Conservation (phyloP, 345 rosid species). For the Toxicodendron radicans region DNA sequence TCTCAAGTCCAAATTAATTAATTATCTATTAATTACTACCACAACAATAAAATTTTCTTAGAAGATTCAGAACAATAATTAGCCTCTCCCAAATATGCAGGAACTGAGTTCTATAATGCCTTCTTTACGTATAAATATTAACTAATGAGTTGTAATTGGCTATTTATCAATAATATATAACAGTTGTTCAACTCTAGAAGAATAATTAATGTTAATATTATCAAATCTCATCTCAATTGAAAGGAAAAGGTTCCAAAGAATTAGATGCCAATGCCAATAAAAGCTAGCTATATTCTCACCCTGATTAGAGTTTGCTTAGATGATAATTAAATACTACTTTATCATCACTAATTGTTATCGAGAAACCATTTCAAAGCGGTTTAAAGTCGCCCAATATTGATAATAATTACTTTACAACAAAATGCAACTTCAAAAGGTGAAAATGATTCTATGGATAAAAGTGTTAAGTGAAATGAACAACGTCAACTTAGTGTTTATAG, state of each 20-base stretch:
- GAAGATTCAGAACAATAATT: slow-evolving; percentile 21
- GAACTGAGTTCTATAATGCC: slow-evolving; percentile 24
- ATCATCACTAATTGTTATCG: background rate
- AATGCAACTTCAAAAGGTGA: background rate
- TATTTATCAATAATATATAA: background rate
- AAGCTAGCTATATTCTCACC: too few relatives aligned
- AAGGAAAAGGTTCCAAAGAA: slow-evolving; percentile 16
- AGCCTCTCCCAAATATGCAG: slow-evolving; percentile 38
- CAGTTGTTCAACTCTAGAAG: slow-evolving; percentile 7
- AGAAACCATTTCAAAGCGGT: background rate
- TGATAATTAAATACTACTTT: background rate
- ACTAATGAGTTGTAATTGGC: slow-evolving; percentile 16
- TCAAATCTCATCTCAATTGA: background rate
- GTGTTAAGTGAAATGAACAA: too few relatives aligned
- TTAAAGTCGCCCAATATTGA: background rate
- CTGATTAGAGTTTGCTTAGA: background rate
- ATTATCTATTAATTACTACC: slow-evolving; percentile 13
- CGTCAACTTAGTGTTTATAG: too few relatives aligned
- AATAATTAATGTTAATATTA: slow-evolving; percentile 17
- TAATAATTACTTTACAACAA: background rate
- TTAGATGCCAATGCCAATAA: background rate
- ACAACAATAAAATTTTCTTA: slow-evolving; percentile 1
- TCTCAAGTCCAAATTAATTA: background rate
- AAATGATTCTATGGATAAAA: background rate
- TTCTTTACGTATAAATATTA: background rate